A percentile compares a stretch with the other conserved stretches of the same genome.
Conservation (phyloP, 495 filamentous ascomycete species). For the Friedmanniomyces simplex region DNA sequence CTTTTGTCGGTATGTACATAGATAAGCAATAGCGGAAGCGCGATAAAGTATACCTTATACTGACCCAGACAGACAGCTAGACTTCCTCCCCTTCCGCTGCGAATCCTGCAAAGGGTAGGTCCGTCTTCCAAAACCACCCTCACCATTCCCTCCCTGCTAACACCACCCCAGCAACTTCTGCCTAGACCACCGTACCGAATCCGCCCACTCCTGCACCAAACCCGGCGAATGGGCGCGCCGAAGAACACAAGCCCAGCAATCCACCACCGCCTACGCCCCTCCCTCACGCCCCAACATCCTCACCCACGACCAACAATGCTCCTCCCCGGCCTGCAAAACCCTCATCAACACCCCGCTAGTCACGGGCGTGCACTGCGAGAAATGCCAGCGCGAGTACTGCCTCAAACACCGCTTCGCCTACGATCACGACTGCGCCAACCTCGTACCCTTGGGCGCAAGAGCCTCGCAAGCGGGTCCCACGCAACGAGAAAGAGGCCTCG, state of each 20-base stretch:
- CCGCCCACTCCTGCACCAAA: constrained; percentile 66
- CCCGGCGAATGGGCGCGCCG: constrained; percentile 79
- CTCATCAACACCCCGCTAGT: constrained; percentile 68
- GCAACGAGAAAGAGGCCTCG: constrained; percentile 44
- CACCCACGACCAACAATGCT: constrained; percentile 59
- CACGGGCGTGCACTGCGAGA: constrained; percentile 68
- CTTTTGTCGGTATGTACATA: constrained; percentile 52
- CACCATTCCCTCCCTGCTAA: background rate
- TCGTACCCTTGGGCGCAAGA: constrained; percentile 58
- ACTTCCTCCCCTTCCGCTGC: constrained; percentile 94
- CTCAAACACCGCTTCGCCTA: constrained; percentile 81
- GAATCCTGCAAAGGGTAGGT: constrained; percentile 59
- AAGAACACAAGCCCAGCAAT: constrained; percentile 32
- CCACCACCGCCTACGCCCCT: constrained; percentile 9
- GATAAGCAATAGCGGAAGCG: too few species aligned
- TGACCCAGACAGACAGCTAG: constrained; percentile 45
- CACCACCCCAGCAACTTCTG: constrained; percentile 58
- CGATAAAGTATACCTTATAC: background rate
- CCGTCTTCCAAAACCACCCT: background rate
- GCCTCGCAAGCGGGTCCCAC: constrained; percentile 31
- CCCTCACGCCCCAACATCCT: constrained; percentile 44
- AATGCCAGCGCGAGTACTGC: constrained; percentile 80
- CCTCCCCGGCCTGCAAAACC: constrained; percentile 67
- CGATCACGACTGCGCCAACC: constrained; percentile 73
- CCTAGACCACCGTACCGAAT: constrained; percentile 87